These are phyloP conservation scores for Gynandropsis gynandra DNA, from an alignment of 345 rosid species.

Conservation along the genomic window DNA sequence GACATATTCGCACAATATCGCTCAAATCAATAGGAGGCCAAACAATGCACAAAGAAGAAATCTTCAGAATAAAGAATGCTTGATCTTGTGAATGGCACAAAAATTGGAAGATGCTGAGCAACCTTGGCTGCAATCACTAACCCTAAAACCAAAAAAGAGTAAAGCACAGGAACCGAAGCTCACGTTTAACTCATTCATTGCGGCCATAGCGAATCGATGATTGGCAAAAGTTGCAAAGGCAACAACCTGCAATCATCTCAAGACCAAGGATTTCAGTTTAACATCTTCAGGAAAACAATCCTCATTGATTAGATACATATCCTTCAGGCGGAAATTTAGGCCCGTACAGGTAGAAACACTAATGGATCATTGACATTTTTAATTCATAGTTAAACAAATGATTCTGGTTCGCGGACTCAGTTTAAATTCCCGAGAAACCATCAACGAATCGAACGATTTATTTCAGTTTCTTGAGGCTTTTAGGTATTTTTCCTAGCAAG, in stretches of 20 bases:
- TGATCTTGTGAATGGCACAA: not conserved
- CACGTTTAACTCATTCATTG: slow-evolving; percentile 65
- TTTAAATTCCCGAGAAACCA: no score
- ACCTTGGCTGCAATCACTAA: not conserved
- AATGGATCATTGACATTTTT: no score
- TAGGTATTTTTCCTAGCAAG: not conserved
- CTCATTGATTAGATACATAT: slow-evolving; percentile 7
- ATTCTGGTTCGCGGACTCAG: no score
- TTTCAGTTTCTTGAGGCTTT: not conserved
- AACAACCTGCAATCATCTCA: slow-evolving; percentile 48
- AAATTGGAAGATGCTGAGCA: not conserved
- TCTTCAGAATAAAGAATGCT: not conserved
- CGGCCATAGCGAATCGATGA: slow-evolving; percentile 64
- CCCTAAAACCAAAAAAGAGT: slow-evolving; percentile 2
- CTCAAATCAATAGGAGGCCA: slow-evolving; percentile 13
- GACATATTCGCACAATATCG: not conserved
- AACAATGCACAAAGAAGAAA: slow-evolving; percentile 5
- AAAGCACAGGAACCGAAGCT: slow-evolving; percentile 28
- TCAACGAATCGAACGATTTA: no score
- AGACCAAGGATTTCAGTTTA: not conserved
- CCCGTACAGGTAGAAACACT: no score
- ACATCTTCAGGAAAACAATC: not conserved
- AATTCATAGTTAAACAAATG: not conserved
- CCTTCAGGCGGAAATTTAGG: no score
- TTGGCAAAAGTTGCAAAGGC: slow-evolving; percentile 82